A percentile compares a stretch with the other conserved stretches of the same genome.
phyloP scores from a whole-genome alignment of 495 filamentous ascomycete species.

The Penicillium waksmanii region DNA sequence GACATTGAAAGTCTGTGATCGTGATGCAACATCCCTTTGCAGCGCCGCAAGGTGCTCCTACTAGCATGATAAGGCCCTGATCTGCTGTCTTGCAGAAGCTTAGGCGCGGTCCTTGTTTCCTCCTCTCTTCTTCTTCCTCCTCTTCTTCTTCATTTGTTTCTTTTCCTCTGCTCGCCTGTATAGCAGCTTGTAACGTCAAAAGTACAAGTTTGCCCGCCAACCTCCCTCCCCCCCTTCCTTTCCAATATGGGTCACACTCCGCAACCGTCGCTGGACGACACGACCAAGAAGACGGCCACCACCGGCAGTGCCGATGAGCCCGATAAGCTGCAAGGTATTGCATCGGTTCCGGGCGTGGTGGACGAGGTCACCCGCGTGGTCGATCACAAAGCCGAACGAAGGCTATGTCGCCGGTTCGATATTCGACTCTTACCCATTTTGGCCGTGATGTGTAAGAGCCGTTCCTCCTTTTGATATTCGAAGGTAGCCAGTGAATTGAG shows the following conservation, averaged over 20 bases:
- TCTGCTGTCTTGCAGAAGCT: constrained; percentile 1
- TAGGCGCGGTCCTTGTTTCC: neutral
- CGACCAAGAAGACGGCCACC: constrained; percentile 23
- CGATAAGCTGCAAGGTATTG: constrained; percentile 32
- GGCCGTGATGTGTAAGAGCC: constrained; percentile 60
- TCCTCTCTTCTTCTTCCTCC: neutral
- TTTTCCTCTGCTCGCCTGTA: neutral
- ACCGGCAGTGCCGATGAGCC: constrained; percentile 32
- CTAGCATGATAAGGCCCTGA: constrained; percentile 15
- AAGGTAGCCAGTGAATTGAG: neutral
- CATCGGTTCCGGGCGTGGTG: constrained; percentile 33
- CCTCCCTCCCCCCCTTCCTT: neutral
- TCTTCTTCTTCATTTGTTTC: neutral
- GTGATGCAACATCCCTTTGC: constrained; percentile 31
- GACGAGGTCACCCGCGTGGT: constrained; percentile 44
- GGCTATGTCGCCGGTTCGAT: constrained; percentile 66
- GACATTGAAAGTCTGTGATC: constrained; percentile 7
- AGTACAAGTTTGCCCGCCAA: neutral
- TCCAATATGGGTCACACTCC: constrained; percentile 11
- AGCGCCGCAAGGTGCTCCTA: constrained; percentile 21
- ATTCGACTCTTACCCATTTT: constrained; percentile 64
- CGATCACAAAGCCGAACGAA: constrained; percentile 58
- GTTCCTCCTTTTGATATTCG: neutral
- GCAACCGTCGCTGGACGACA: constrained; percentile 22
- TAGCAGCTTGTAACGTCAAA: neutral